A percentile compares a stretch with the other conserved stretches of the same genome.
These are phyloP conservation scores for Pleurotus giganteus DNA, from an alignment of 768 basidiomycete species.

Conservation along the genomic window DNA sequence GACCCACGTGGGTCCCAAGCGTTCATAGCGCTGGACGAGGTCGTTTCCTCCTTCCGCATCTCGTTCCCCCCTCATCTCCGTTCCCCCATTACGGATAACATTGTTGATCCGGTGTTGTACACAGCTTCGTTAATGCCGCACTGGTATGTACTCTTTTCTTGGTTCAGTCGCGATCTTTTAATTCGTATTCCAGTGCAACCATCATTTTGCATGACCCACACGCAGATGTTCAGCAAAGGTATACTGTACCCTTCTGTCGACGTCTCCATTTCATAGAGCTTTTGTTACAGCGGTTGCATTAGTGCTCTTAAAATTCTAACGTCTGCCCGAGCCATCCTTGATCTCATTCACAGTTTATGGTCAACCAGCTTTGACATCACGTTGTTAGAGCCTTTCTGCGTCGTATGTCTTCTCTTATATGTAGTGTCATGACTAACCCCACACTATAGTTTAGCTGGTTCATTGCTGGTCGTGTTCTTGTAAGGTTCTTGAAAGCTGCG, in stretches of 20 bases:
- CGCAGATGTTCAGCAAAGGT: conserved; percentile 49
- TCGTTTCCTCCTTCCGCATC: conserved; percentile 54
- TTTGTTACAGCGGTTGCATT: conserved; percentile 43
- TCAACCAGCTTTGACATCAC: conserved; percentile 75
- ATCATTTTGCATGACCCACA: conserved; percentile 79
- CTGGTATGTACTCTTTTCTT: conserved; percentile 27
- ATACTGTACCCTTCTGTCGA: not conserved
- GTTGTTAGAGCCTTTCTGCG: conserved; percentile 66
- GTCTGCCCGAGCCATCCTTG: conserved; percentile 63
- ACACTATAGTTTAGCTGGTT: conserved; percentile 63
- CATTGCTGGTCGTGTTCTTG: conserved; percentile 60
- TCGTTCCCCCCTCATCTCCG: conserved; percentile 56
- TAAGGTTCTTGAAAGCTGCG: conserved; percentile 64
- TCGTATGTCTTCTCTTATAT: conserved; percentile 39
- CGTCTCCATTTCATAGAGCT: too few relatives aligned
- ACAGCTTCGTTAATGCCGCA: conserved; percentile 41
- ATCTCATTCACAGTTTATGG: conserved; percentile 62
- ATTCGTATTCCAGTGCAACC: conserved; percentile 43
- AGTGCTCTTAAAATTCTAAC: conserved; percentile 69
- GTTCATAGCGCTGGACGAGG: conserved; percentile 61
- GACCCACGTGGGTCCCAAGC: conserved; percentile 61
- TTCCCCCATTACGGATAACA: conserved; percentile 52
- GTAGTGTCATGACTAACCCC: not conserved
- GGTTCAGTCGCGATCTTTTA: not conserved
- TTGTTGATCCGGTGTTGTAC: conserved; percentile 61